These are phyloP conservation scores for Trichoderma endophyticum DNA, from an alignment of 2,329 filamentous ascomycete genomes.

Conservation along the genomic window DNA sequence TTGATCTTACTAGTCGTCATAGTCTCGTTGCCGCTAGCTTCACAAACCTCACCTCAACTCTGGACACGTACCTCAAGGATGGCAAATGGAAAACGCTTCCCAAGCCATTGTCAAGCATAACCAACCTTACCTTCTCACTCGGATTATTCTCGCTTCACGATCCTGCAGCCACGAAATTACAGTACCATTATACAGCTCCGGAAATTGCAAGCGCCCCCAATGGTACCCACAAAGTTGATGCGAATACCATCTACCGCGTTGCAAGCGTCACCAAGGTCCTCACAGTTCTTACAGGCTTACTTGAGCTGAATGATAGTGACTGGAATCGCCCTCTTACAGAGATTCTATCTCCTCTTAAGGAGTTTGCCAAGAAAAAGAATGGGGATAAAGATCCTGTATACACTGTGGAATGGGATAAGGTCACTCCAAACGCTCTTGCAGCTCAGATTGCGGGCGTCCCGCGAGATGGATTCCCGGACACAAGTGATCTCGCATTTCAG, in stretches of 20 bases:
- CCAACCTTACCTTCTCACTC: background rate
- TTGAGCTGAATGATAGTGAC: background rate
- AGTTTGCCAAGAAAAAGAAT: background rate
- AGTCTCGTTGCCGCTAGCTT: background rate
- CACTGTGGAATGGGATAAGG: background rate
- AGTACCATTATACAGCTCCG: background rate
- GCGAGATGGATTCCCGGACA: background rate
- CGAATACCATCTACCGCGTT: background rate
- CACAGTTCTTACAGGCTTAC: background rate
- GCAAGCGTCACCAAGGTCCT: background rate
- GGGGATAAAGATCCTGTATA: background rate
- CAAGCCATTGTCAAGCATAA: background rate
- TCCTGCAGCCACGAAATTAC: background rate
- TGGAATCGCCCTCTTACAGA: background rate
- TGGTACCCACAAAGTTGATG: background rate
- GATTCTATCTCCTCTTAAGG: background rate
- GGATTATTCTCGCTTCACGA: background rate
- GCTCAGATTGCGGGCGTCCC: background rate
- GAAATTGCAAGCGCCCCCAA: background rate
- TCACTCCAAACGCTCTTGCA: background rate
- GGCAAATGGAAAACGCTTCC: background rate
- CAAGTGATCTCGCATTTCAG: background rate
- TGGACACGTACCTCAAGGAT: background rate
- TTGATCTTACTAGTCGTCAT: background rate
- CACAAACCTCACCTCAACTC: background rate